A percentile compares a stretch with the other conserved stretches of the same genome.
These are phyloP conservation scores for Cercospora beticola DNA, from an alignment of 2,329 filamentous ascomycete species.

Conservation along the genomic window DNA sequence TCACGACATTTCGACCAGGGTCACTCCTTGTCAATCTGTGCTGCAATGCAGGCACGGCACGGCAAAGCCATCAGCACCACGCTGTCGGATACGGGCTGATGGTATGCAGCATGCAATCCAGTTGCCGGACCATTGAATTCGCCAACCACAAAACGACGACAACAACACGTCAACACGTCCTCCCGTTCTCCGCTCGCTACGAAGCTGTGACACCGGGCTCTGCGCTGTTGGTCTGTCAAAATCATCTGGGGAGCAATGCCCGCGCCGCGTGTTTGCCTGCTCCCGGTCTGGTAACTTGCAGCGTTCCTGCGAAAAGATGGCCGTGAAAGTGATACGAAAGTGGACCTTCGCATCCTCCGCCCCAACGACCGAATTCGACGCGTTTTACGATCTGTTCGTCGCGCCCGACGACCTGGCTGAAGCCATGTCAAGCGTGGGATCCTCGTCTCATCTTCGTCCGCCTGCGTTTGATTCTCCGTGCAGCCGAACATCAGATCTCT, in stretches of 20 bases:
- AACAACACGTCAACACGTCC: neutral
- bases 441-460: neutral
- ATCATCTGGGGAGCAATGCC: neutral
- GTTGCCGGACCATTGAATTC: neutral
- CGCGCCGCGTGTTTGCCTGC: neutral
- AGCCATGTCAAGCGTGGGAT: slow-evolving; percentile 12
- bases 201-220: neutral
- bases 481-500: slow-evolving; percentile 3
- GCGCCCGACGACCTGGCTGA: slow-evolving; percentile 23
- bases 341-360: slow-evolving; percentile 3
- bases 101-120: neutral
- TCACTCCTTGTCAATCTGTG: neutral
- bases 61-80: slow-evolving; percentile 7
- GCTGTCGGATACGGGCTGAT: neutral
- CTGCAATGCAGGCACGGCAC: slow-evolving; percentile 3
- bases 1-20: slow-evolving; percentile 4
- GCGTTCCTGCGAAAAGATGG: neutral
- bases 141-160: neutral
- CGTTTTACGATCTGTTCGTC: slow-evolving; percentile 9
- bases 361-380: slow-evolving; percentile 1
- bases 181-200: neutral
- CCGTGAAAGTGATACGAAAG: slow-evolving; percentile 2
- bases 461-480: neutral
- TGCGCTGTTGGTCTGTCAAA: neutral
- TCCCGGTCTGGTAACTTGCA: neutral